phyloP scores from a whole-genome alignment of 2,329 filamentous ascomycete species.

The Graphiopsis chlorocephala region DNA sequence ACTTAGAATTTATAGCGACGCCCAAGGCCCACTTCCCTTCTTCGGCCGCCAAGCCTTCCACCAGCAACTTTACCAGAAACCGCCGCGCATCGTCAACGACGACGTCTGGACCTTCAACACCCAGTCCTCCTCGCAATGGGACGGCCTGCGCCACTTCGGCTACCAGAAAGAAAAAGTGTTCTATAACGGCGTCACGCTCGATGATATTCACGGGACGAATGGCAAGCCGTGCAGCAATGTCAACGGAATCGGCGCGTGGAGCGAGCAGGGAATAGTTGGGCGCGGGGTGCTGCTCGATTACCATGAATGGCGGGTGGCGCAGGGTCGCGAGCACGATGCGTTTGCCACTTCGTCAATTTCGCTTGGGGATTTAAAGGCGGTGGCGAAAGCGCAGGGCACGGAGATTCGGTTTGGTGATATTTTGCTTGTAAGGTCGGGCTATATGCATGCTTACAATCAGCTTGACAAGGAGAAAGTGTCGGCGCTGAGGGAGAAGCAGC shows the following conservation, averaged over 20 bases:
- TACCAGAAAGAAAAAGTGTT: conserved; percentile 42
- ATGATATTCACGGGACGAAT: conserved; percentile 39
- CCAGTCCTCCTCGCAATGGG: conserved; percentile 28
- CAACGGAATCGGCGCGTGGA: conserved; percentile 49
- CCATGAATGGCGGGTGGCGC: conserved; percentile 46
- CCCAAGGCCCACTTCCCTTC: conserved; percentile 52
- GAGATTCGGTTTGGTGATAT: conserved; percentile 57
- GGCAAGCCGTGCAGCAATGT: conserved; percentile 36
- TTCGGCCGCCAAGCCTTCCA: conserved; percentile 57
- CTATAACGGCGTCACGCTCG: conserved; percentile 39
- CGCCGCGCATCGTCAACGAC: conserved; percentile 56
- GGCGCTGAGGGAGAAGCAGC: conserved; percentile 33
- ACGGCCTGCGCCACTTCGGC: conserved; percentile 37
- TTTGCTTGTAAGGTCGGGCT: conserved; percentile 51
- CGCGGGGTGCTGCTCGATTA: conserved; percentile 56
- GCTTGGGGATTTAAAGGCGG: conserved; percentile 42
- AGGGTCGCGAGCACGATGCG: conserved; percentile 34
- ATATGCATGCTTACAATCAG: conserved; percentile 41
- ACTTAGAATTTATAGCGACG: no score
- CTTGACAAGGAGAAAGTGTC: conserved; percentile 40
- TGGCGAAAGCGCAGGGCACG: conserved; percentile 47
- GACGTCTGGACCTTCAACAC: conserved; percentile 60
- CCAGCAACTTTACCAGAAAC: conserved; percentile 52
- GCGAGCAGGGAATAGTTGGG: conserved; percentile 55
- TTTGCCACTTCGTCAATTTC: conserved; percentile 37